Evolutionary conservation across 805 yeast species (phyloP).

Genomic region (Blastobotrys parvus): DNA sequence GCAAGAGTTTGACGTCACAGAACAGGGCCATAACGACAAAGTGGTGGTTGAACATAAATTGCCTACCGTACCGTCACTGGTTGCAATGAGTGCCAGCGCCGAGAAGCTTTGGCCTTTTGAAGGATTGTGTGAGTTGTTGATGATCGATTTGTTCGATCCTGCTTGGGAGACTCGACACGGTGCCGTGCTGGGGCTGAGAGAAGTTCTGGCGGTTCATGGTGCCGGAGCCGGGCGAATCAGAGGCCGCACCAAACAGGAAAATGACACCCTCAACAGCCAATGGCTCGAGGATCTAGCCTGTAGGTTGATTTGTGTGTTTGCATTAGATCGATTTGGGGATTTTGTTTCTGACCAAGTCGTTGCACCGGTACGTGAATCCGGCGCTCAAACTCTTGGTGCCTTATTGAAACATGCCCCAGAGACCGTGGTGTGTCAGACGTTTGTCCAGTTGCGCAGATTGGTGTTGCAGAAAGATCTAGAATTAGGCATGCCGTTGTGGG

Average conservation of each 20-base stretch:
- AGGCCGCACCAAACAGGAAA: conserved; percentile 53
- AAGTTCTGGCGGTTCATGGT: conserved; percentile 75
- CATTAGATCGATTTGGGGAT: conserved; percentile 93
- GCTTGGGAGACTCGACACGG: conserved; percentile 96
- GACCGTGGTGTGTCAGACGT: conserved; percentile 50
- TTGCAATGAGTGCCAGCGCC: conserved; percentile 54
- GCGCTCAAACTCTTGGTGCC: conserved; percentile 92
- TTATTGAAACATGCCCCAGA: conserved; percentile 65
- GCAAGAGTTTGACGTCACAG: conserved; percentile 51
- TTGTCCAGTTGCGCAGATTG: conserved; percentile 54
- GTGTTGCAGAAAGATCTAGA: conserved; percentile 52
- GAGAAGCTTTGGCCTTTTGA: conserved; percentile 90
- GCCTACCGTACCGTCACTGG: conserved; percentile 57
- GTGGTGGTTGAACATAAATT: conserved; percentile 73
- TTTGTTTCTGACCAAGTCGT: conserved; percentile 95
- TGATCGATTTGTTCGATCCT: conserved; percentile 73
- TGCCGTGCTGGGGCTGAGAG: conserved; percentile 86
- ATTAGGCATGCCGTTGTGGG: conserved; percentile 66
- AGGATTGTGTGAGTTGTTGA: conserved; percentile 76
- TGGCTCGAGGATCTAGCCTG: conserved; percentile 86
- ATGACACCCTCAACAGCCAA: conserved; percentile 52
- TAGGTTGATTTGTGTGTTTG: conserved; percentile 74
- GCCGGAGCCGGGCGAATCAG: conserved; percentile 73
- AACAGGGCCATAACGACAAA: conserved; percentile 72
- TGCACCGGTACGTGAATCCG: conserved; percentile 96